Base-by-base conservation (phyloP, 768 basidiomycete species). In the Leccinum longicurvipes region DNA sequence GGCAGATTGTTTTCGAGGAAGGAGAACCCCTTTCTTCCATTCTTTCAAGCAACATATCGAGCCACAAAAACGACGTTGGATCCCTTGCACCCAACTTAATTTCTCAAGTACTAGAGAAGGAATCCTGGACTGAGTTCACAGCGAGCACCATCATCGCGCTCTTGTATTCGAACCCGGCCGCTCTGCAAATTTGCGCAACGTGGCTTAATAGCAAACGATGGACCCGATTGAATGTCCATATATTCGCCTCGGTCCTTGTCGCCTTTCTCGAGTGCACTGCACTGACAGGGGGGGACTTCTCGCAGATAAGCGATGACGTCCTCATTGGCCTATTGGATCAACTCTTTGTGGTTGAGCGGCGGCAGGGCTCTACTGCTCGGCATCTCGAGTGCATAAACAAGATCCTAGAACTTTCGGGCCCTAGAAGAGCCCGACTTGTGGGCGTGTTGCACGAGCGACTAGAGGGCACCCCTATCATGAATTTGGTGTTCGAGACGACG, bases 221-320 rank as follows among this genome's bases (percentile, higher is more conserved):
- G 63, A 10, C 44, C 21, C 53, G 62, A 5, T 27, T 59, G 4
- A 15, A 32, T 15, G 32, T 66, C 3, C 62, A 71, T 11, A 63
- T 72, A 27, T 64, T 82, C 15, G 65, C 77, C 21, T 62, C 69
- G 0, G 73, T 80, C 9, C 46, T 85, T 6, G 69, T 74, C 47
- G 77, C 80, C 6, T 77, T 80, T 51, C 65, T 84, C n/a, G 82
- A 85, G 24, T 63, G 70, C 28, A 58, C 56, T 10, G 62, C 58
- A 19, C 47, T 63, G 23, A 61, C 59, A 3, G 14, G 59, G 2
- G 57, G 59, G 9, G 53, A 67, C 28, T n/a, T 72, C 41, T 60
- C 63, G 2, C 49, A 54, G 15, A 52, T 63, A 1, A 56, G 71
- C 15, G 53, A 60, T 29, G 64, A 67, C 9, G 44, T 65, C 19